Percentiles rank a stretch among this genome's conserved stretches.
Evolutionary conservation across 805 yeast species (phyloP).

Genomic region (Myxozyma melibiosi): DNA sequence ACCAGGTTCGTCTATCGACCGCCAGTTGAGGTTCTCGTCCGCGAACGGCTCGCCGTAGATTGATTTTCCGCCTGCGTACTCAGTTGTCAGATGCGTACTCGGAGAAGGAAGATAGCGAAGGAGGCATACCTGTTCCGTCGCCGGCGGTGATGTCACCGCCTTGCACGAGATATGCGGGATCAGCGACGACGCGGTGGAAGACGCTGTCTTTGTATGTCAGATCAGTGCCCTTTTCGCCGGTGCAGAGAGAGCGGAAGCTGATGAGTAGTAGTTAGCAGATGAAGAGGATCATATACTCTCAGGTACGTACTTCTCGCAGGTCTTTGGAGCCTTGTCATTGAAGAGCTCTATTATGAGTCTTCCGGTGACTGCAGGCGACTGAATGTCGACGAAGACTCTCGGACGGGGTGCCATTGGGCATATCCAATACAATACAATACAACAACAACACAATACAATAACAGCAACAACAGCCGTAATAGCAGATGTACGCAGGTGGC

Average conservation of each 20-base stretch:
- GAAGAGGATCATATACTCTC: too few relatives aligned
- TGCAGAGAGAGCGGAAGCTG: conserved; percentile 68
- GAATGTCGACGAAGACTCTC: conserved; percentile 27
- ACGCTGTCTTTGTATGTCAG: conserved; percentile 65
- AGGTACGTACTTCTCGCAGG: conserved; percentile 32
- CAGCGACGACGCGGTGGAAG: conserved; percentile 73
- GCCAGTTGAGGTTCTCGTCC: conserved; percentile 70
- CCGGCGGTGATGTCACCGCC: conserved; percentile 76
- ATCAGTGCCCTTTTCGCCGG: conserved; percentile 64
- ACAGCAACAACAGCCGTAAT: neutral
- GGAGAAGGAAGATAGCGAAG: neutral
- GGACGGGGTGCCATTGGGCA: conserved; percentile 18
- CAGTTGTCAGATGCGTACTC: neutral
- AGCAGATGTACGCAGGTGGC: too few relatives aligned
- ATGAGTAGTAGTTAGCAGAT: neutral
- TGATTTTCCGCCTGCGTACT: conserved; percentile 54
- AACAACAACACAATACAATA: too few relatives aligned
- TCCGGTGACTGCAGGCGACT: conserved; percentile 20
- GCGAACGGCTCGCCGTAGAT: conserved; percentile 68
- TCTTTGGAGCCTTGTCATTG: conserved; percentile 17
- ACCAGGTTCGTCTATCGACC: conserved; percentile 64
- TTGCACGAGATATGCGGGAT: conserved; percentile 69
- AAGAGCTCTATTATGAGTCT: conserved; percentile 27
- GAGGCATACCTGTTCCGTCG: conserved; percentile 57
- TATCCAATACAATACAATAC: too few relatives aligned